A percentile compares a stretch with the other conserved stretches of the same genome.
Conservation (phyloP, 176 grass and related monocot species). For the Coix lacrymajobi region DNA sequence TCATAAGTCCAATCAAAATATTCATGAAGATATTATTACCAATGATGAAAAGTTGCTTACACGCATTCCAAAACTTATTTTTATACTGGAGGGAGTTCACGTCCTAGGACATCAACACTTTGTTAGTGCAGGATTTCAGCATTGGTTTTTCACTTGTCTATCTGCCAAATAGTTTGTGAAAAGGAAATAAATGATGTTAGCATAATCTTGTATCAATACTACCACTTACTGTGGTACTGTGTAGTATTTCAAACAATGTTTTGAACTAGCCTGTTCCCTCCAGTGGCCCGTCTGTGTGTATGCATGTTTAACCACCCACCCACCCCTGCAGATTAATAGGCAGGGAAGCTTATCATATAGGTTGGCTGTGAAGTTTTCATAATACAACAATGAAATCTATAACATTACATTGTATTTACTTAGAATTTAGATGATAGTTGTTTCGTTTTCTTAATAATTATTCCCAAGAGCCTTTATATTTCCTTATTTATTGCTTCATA, state of each 20-base stretch:
- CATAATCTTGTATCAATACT: not conserved
- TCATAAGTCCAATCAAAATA: not conserved
- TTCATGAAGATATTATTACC: not conserved
- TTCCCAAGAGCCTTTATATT: not conserved
- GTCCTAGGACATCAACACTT: not conserved
- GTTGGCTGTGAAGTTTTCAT: not conserved
- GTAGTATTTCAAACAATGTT: not conserved
- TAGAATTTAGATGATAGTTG: slow-evolving; percentile 3
- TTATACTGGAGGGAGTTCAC: not conserved
- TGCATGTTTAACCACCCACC: not conserved
- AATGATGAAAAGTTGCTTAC: not conserved
- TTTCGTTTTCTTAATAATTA: not conserved
- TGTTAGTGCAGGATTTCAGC: not conserved
- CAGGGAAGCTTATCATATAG: not conserved
- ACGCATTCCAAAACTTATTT: not conserved
- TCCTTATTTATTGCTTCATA: not conserved
- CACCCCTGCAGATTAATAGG: not conserved
- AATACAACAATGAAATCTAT: not conserved
- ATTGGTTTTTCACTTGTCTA: not conserved
- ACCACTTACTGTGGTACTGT: not conserved
- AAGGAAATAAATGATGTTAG: not conserved
- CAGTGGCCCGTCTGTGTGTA: not conserved
- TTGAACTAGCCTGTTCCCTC: not conserved
- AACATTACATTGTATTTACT: not conserved
- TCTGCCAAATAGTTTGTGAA: slow-evolving; percentile 4